Evolutionary conservation across 2,329 filamentous ascomycete species (phyloP).

Genomic region (Hypoxylon sp.): DNA sequence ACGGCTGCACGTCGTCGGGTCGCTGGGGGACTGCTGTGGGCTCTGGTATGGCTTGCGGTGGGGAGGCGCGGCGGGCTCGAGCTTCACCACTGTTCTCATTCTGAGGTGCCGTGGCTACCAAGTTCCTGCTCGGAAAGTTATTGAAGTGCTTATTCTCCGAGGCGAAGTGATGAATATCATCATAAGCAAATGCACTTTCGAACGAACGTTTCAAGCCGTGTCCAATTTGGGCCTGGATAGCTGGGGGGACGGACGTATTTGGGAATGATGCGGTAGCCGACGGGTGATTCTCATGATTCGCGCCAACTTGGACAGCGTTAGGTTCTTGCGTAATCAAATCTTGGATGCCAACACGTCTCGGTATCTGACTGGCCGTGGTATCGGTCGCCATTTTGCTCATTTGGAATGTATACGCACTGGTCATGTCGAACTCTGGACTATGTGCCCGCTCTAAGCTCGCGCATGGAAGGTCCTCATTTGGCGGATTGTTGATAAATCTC

Average conservation of each 20-base stretch:
- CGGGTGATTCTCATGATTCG: background rate
- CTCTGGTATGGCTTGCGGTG: too few species aligned
- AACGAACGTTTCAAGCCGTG: constrained; percentile 40
- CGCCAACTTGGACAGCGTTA: constrained; percentile 6
- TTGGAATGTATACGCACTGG: constrained; percentile 45
- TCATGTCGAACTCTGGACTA: constrained; percentile 45
- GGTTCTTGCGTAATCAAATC: constrained; percentile 43
- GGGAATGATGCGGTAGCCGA: background rate
- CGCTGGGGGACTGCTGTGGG: constrained; percentile 12
- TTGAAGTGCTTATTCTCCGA: background rate
- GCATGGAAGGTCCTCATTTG: constrained; percentile 17
- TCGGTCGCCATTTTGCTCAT: constrained; percentile 42
- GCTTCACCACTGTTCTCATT: background rate
- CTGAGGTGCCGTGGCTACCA: too few species aligned
- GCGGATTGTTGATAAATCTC: constrained; percentile 47
- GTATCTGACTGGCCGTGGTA: constrained; percentile 12
- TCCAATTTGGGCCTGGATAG: background rate
- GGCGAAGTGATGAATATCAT: background rate
- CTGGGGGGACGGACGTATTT: background rate
- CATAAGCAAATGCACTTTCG: constrained; percentile 38
- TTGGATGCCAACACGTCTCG: constrained; percentile 41
- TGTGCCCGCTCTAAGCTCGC: constrained; percentile 15
- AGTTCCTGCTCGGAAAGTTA: background rate
- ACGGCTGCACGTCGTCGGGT: constrained; percentile 31
- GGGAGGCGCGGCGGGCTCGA: background rate